Conservation (phyloP, 192 early-diverging fungal genomes). For the Coemansia sp. region DNA sequence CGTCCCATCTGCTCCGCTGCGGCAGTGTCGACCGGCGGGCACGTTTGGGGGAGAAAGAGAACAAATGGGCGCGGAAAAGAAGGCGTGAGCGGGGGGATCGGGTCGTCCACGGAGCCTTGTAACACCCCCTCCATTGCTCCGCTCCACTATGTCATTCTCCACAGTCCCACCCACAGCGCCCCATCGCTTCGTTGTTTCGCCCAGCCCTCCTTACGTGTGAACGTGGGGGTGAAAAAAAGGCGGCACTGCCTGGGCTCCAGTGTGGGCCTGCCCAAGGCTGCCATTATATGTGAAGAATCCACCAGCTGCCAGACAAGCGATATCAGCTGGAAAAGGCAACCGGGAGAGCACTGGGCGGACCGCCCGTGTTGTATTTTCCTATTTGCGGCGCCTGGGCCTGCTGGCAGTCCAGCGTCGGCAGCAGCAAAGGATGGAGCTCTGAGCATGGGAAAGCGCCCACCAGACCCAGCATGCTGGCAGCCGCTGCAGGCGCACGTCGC, state of each 20-base stretch:
- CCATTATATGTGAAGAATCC: constrained; percentile 3
- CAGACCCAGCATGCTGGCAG: constrained; percentile 8
- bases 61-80: neutral
- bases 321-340: neutral
- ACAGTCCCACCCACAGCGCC: constrained; percentile 7
- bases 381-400: neutral
- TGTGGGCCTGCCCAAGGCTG: neutral
- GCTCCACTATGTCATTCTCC: constrained; percentile 3
- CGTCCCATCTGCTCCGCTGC: neutral
- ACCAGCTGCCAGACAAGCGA: neutral
- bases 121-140: constrained; percentile 8
- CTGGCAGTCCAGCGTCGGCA: neutral
- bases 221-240: neutral
- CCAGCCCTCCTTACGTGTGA: neutral
- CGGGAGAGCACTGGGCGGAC: neutral
- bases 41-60: constrained; percentile 2
- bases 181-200: neutral
- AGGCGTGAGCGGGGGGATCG: constrained; percentile 2
- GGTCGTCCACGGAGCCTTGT: constrained; percentile 6
- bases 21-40: constrained; percentile 1
- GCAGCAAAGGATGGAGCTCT: neutral
- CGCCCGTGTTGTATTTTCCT: neutral
- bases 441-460: constrained; percentile 3
- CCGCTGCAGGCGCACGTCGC: constrained; percentile 7
- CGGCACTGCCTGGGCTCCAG: neutral